Evolutionary conservation across 306 rosid species (phyloP).

Genomic region (Casuarina glauca): DNA sequence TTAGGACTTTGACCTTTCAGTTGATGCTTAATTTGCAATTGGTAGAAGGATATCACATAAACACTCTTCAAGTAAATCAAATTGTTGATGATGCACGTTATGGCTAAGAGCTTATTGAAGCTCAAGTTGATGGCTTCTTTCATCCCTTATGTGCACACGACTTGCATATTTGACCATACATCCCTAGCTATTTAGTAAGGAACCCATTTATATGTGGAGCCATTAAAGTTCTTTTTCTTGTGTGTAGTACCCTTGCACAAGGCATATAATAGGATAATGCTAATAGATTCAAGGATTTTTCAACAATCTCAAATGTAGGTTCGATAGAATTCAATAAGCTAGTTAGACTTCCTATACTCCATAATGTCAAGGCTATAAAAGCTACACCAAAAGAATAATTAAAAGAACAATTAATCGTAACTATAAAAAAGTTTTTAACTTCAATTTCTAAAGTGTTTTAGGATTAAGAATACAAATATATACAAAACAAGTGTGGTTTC

Average conservation of each 20-base stretch:
- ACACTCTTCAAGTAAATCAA: slow-evolving; percentile 23
- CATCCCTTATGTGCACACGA: slow-evolving; percentile 86
- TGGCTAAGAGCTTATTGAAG: slow-evolving; percentile 61
- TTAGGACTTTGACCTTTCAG: no score
- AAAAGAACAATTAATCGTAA: not conserved
- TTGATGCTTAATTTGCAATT: no score
- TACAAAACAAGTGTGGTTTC: not conserved
- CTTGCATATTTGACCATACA: slow-evolving; percentile 79
- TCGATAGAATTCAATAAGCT: not conserved
- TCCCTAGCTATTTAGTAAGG: not conserved
- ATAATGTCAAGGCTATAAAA: no score
- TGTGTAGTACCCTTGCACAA: not conserved
- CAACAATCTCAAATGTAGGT: not conserved
- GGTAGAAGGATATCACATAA: no score
- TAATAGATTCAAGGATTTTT: not conserved
- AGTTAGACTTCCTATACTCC: not conserved
- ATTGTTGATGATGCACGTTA: slow-evolving; percentile 68
- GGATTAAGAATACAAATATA: not conserved
- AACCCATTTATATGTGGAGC: not conserved
- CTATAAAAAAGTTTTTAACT: not conserved
- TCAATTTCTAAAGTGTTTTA: not conserved
- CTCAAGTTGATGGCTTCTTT: slow-evolving; percentile 66
- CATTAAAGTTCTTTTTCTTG: not conserved
- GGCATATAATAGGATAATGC: not conserved
- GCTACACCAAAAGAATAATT: not conserved